Evolutionary conservation across 441 rosid species (phyloP).

Genomic region (Francoa sonchifolia): DNA sequence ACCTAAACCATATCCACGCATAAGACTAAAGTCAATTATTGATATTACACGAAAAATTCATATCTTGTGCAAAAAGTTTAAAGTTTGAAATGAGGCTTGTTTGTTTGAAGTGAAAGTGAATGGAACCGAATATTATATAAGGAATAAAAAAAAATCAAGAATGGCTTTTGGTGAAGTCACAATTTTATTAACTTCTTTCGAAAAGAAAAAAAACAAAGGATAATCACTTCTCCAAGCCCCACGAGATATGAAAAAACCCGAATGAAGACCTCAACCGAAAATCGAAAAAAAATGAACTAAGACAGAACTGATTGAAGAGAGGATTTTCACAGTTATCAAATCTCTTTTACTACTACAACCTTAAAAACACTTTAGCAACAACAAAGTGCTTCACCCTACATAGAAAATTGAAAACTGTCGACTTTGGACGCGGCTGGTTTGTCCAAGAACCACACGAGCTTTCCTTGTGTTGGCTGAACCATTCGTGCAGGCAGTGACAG

Average conservation of each 20-base stretch:
- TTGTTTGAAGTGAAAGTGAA: too few species aligned
- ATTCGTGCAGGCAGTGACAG: slow-evolving; percentile 45
- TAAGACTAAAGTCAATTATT: too few species aligned
- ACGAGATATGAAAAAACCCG: slow-evolving; percentile 16
- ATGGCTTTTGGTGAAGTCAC: slow-evolving; percentile 16
- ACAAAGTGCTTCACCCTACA: slow-evolving; percentile 20
- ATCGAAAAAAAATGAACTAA: background rate
- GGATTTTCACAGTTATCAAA: slow-evolving; percentile 17
- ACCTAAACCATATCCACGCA: too few species aligned
- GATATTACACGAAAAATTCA: too few species aligned
- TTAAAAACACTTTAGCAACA: slow-evolving; percentile 9
- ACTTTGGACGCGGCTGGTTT: slow-evolving; percentile 63
- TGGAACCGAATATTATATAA: slow-evolving; percentile 1
- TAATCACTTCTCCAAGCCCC: slow-evolving; percentile 28
- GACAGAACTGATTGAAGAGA: background rate
- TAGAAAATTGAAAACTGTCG: slow-evolving; percentile 22
- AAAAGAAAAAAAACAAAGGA: slow-evolving; percentile 27
- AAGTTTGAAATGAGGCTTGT: too few species aligned
- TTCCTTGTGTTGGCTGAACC: slow-evolving; percentile 56
- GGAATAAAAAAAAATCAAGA: slow-evolving; percentile 3
- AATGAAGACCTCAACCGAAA: slow-evolving; percentile 20
- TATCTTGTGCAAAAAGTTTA: too few species aligned
- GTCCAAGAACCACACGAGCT: slow-evolving; percentile 80
- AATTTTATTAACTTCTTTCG: slow-evolving; percentile 27
- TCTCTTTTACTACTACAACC: slow-evolving; percentile 23